Base-by-base conservation (phyloP, 1,139 yeast genomes). In the Lodderomyces metapsilosis region DNA sequence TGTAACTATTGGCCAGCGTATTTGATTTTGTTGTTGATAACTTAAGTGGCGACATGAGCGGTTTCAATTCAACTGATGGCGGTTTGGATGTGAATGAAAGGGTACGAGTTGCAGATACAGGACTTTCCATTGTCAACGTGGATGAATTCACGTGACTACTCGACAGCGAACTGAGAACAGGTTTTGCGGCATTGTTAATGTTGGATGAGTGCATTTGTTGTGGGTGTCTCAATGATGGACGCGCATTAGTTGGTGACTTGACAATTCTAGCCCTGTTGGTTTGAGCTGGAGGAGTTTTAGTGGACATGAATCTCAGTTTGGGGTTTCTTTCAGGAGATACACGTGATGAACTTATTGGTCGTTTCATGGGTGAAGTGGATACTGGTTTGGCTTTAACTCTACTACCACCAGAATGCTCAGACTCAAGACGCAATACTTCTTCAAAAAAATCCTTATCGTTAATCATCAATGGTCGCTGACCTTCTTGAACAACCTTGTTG, bases 371-470 rank as follows among this genome's bases (percentile, higher is more conserved):
- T 17, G 43, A 39, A 22, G 34, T 18, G 5, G 38, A 16, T 25
- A 39, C 32, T 15, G 32, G 36, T 30, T 42, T 41, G 11, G 37
- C 30, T 33, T 39, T 32, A 16, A n/a, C 24, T 32, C 38, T 24
- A 21, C 13, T 37, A 18, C 37, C 37, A 20, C 37, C 44, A 16
- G 33, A 37, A 27, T 59, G 63, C 28, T 71, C 76, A 2, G 67
- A 58, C 50, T 80, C 81, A 33, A 78, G 68, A 8, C 55, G 43
- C 22, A 63, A 42, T 9, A 81, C 52, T 22, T 64, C 67, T 31
- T 74, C 73, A 27, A 68, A 61, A 41, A 82, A 70, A 36, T 74
- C 74, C 37, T 67, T 70, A 1, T 78, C 82, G 28, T 72, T 62
- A 9, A 78, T 57, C 31, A 61, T 53, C 39, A 82, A 66, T 0